Base-by-base conservation (phyloP, 345 rosid genomes). In the Conringia planisiliqua region DNA sequence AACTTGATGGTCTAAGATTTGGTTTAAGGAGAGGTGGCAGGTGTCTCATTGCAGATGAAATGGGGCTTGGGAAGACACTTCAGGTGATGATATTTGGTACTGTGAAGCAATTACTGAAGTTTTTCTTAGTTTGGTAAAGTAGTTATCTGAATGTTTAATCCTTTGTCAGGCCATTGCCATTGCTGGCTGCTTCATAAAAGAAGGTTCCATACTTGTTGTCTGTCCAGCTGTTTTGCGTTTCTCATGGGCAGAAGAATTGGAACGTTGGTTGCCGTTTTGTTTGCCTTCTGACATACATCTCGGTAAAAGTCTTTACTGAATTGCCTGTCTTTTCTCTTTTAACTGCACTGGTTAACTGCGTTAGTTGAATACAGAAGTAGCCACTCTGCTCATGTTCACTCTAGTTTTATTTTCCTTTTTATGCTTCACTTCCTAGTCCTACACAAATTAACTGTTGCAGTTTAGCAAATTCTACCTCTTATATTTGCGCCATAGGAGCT, bases 41-140 rank as follows among this genome's bases (percentile, higher is more conserved):
- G 71, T 94, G 97, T 83, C 90, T 94, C 35, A 91, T 91, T 78
- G 97, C 97, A 33, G 97, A 94, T 84, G 98, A 94, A 84, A 94
- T 94, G 98, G 96, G 97, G 51, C 96, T 94, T 75, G 98, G 98
- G 5, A 94, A 94, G 79, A 89, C 98, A 51, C 89, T 94, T 42
- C 96, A 94, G 93, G 98, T 93, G 66, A 70, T 51, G 51, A 33
- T 70, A 33, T 48, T 38, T 52, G 60, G 20, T 35, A 6, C 38
- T 54, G 5, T 24, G 18, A 13, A 26, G 66, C 10, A 7, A 4
- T 20, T 43, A 16, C 9, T 30, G 20, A 12, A 30, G 6, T 27
- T 69, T 50, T 61, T 11, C 10, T 11, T 22, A 33, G 43, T 61
- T 65, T 66, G 70, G 70, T 14, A 4, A 47, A 18, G 56, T 36